Conservation (phyloP, 140 eudicot species). For the Bidens hawaiensis region DNA sequence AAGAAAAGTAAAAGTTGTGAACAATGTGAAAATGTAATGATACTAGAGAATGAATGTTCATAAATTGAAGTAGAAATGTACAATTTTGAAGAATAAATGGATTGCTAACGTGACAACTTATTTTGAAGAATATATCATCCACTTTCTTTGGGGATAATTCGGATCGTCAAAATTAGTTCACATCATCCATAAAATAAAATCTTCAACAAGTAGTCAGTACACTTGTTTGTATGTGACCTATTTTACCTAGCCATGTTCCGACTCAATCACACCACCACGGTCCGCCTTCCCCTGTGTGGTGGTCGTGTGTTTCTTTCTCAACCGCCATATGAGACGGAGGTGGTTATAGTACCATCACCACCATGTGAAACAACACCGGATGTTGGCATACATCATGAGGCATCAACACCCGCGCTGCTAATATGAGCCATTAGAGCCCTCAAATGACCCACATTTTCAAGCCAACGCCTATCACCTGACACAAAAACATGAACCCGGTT, state of each 20-base stretch:
- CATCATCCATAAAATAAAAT: not conserved
- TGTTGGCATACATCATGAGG: not conserved
- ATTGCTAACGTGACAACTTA: too few species aligned
- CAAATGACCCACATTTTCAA: conserved; percentile 9
- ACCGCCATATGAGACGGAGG: not conserved
- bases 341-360: not conserved
- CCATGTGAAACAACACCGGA: too few species aligned
- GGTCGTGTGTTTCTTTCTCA: not conserved
- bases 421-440: conserved; percentile 12
- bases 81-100: too few species aligned
- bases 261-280: not conserved
- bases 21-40: too few species aligned
- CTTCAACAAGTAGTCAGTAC: not conserved
- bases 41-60: too few species aligned
- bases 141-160: not conserved
- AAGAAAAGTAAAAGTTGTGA: too few species aligned
- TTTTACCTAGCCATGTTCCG: not conserved
- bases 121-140: too few species aligned
- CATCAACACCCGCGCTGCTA: conserved; percentile 2
- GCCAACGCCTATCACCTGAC: conserved; percentile 22
- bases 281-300: not conserved
- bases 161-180: not conserved
- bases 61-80: too few species aligned
- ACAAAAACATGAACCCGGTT: conserved; percentile 34
- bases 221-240: not conserved